These are phyloP conservation scores for Monosporascus sp. DNA, from an alignment of 2,329 filamentous ascomycete genomes.

Conservation along the genomic window DNA sequence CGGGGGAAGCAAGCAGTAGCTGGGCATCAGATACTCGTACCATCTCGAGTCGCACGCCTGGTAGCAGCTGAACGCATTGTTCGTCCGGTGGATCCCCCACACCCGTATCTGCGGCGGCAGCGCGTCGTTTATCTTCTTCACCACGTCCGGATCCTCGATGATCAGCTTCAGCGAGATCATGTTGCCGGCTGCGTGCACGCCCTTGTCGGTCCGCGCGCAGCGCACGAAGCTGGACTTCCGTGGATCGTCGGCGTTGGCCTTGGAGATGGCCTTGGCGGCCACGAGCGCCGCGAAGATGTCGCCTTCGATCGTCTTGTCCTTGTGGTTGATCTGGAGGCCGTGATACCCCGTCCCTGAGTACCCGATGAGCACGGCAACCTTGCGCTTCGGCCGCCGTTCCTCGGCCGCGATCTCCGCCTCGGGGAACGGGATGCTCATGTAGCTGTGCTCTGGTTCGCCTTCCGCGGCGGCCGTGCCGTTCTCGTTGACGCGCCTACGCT, in stretches of 20 bases:
- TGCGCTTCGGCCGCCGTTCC: constrained; percentile 84
- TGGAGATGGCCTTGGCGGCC: constrained; percentile 85
- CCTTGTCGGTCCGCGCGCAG: constrained; percentile 95
- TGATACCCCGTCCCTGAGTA: constrained; percentile 96
- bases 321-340: constrained; percentile 84
- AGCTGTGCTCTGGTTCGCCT: constrained; percentile 37
- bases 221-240: constrained; percentile 93
- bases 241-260: constrained; percentile 92
- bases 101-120: constrained; percentile 86
- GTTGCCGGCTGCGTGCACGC: constrained; percentile 92
- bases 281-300: constrained; percentile 93
- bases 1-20: constrained; percentile 85
- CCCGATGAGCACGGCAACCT: constrained; percentile 91
- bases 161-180: constrained; percentile 94
- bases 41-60: constrained; percentile 90
- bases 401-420: constrained; percentile 86
- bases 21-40: constrained; percentile 96
- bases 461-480: constrained; percentile 22
- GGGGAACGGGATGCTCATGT: constrained; percentile 51
- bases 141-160: constrained; percentile 81
- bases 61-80: constrained; percentile 90
- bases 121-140: constrained; percentile 84
- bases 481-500: constrained; percentile 45
- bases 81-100: constrained; percentile 89
- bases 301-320: constrained; percentile 90